These are phyloP conservation scores for Septoria petroselini DNA, from an alignment of 2,329 filamentous ascomycete species.

Conservation along the genomic window DNA sequence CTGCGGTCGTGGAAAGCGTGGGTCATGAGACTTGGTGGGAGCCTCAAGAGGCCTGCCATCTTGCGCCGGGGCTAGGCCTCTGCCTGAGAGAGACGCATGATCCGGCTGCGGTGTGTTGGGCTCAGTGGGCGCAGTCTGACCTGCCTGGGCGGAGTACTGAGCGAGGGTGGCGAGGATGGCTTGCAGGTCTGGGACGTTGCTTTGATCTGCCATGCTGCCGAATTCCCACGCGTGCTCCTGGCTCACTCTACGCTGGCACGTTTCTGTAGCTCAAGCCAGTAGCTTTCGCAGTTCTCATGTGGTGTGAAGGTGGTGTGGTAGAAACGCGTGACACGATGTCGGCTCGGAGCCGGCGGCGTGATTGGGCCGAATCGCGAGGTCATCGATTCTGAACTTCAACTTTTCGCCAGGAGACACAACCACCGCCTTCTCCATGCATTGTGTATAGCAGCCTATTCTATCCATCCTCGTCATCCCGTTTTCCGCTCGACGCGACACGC, in stretches of 20 bases:
- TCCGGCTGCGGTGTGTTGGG: slow-evolving; percentile 5
- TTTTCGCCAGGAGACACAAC: slow-evolving; percentile 8
- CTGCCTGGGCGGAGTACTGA: slow-evolving; percentile 22
- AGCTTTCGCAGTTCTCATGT: no score
- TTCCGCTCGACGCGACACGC: background rate
- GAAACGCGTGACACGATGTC: slow-evolving; percentile 5
- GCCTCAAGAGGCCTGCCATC: background rate
- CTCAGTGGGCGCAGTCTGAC: background rate
- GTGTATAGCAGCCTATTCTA: background rate
- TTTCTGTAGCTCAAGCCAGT: no score
- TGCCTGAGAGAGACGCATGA: background rate
- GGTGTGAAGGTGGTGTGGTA: background rate
- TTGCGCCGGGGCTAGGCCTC: background rate
- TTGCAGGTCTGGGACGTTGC: slow-evolving; percentile 30
- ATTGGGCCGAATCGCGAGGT: slow-evolving; percentile 3
- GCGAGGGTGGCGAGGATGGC: slow-evolving; percentile 38
- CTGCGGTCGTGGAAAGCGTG: slow-evolving; percentile 27
- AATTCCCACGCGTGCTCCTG: background rate
- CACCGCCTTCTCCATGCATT: slow-evolving; percentile 18
- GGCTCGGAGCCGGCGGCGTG: background rate
- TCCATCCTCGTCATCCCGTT: background rate
- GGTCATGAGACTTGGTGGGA: slow-evolving; percentile 19
- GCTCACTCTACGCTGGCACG: background rate
- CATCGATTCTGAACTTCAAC: slow-evolving; percentile 14
- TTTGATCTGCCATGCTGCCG: slow-evolving; percentile 7